Base-by-base conservation (phyloP, 148 eudicot species). In the Rhododendron griersonianum region DNA sequence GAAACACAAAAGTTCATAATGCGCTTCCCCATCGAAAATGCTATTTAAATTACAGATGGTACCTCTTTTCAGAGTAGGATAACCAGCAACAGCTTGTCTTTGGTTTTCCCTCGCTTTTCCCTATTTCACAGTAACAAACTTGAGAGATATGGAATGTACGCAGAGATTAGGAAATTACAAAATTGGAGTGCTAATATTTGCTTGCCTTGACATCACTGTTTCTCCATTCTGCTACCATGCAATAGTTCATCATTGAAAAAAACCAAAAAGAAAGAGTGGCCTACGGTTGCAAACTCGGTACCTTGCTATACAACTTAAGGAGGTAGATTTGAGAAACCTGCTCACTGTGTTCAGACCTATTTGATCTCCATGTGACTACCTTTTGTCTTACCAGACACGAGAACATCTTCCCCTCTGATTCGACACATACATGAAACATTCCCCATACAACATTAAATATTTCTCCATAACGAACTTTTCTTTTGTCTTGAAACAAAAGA, bases 61-160 rank as follows among this genome's bases (percentile, higher is more conserved):
- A 90, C 93, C 85, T 86, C 87, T 89, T 84, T 63, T 87, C 51
- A 76, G 55, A 59, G 84, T 78, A 37, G 87, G 73, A 83, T 45
- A 35, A 76, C 69, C 83, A 45, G 45, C 84, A 69, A 80, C 63
- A 85, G 78, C 84, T 89, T 86, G 75, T 74, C 69, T 75, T 80
- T 13, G 80, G 83, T 61, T 84, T n/a, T n/a, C 47, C 82, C 82
- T 89, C 19, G 71, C 73, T 8, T 55, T 86, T 51, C 88, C 92
- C 93, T 94, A 82, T 88, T 89, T 82, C 41, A 87, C 77, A 90
- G 28, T 59, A 67, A 28, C n/a, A 7, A 65, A 83, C 5, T 21
- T 19, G 10, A 57, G 80, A 7, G 37, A 28, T 73, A 21, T 15
- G 50, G 37, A 53, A 33, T 50, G 61, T 13, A 74, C 30, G 23